Percentiles rank a stretch among this genome's conserved stretches.
These are phyloP conservation scores for Monilinia vaccinii-corymbosi DNA, from an alignment of 2,329 filamentous ascomycete species.

Conservation along the genomic window DNA sequence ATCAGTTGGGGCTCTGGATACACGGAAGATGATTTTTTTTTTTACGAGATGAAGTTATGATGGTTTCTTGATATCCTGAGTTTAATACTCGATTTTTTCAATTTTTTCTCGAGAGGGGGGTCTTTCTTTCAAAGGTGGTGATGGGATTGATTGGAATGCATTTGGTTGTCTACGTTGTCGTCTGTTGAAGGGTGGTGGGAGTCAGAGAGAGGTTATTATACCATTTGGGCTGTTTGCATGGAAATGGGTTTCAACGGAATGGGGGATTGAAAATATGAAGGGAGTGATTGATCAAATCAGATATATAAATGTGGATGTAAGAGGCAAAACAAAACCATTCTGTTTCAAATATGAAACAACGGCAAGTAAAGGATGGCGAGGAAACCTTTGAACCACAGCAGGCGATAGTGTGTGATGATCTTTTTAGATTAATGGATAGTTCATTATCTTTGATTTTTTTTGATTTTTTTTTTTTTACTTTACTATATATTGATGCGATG, in stretches of 20 bases:
- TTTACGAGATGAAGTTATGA: slow-evolving; percentile 10
- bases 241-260: background rate
- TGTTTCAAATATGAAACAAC: background rate
- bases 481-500: no score
- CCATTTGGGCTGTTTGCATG: slow-evolving; percentile 5
- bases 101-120: background rate
- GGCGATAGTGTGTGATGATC: background rate
- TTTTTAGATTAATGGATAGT: slow-evolving; percentile 5
- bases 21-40: slow-evolving; percentile 2
- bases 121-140: background rate
- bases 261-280: background rate
- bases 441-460: background rate
- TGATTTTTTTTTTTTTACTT: no score
- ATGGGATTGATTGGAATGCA: background rate
- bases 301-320: background rate
- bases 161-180: background rate
- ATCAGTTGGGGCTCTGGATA: slow-evolving; percentile 6
- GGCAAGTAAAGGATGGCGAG: background rate
- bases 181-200: background rate
- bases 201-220: background rate
- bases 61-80: slow-evolving; percentile 9
- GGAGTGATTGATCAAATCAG: background rate
- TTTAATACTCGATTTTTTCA: slow-evolving; percentile 1
- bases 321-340: background rate
- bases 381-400: background rate